These are phyloP conservation scores for Coniochaeta pulveracea DNA, from an alignment of 2,329 filamentous ascomycete species.

Conservation along the genomic window DNA sequence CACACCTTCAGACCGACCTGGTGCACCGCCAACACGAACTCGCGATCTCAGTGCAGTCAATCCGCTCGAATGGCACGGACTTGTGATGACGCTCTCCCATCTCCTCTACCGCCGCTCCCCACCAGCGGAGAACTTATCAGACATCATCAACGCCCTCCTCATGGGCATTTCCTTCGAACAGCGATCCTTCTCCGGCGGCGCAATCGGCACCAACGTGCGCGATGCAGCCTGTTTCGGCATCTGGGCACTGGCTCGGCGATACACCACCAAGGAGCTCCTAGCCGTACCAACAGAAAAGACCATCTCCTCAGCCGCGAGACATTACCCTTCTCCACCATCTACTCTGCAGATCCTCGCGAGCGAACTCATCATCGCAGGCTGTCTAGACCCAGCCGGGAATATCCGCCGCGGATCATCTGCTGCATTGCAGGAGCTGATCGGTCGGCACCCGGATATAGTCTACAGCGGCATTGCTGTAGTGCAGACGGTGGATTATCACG, in stretches of 20 bases:
- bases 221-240: constrained; percentile 95
- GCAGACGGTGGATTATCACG: constrained; percentile 85
- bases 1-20: constrained; percentile 17
- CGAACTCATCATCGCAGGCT: constrained; percentile 71
- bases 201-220: constrained; percentile 78
- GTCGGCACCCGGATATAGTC: constrained; percentile 80
- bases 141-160: constrained; percentile 67
- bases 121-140: constrained; percentile 55
- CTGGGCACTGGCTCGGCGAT: constrained; percentile 83
- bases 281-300: constrained; percentile 38
- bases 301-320: constrained; percentile 25
- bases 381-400: constrained; percentile 82
- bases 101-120: constrained; percentile 77
- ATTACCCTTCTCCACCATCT: constrained; percentile 25
- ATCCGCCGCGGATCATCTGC: constrained; percentile 88
- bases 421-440: constrained; percentile 86
- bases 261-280: constrained; percentile 67
- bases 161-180: constrained; percentile 83
- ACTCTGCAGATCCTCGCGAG: constrained; percentile 70
- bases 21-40: constrained; percentile 20
- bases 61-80: constrained; percentile 79
- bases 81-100: constrained; percentile 80
- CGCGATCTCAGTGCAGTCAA: constrained; percentile 66
- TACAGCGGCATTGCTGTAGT: constrained; percentile 74
- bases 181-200: constrained; percentile 71